These are phyloP conservation scores for Chytriomyces sp. DNA, from an alignment of 192 early-diverging fungal genomes.

Conservation along the genomic window DNA sequence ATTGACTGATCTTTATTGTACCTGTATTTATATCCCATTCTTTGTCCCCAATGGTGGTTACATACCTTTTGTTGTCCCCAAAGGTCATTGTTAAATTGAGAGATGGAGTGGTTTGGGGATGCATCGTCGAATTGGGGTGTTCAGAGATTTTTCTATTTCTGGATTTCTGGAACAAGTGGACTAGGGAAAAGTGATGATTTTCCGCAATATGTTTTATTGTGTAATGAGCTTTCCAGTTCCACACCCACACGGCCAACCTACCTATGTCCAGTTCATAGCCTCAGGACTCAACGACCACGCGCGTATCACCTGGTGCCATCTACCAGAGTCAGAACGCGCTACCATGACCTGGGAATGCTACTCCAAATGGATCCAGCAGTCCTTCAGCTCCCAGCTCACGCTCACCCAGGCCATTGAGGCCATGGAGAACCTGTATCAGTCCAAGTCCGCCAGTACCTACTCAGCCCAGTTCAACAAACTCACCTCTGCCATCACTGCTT, in stretches of 20 bases:
- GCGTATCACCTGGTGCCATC: not conserved
- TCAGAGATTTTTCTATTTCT: too few relatives aligned
- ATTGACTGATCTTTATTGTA: too few relatives aligned
- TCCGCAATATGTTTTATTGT: too few relatives aligned
- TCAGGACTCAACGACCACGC: not conserved
- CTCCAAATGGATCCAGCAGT: not conserved
- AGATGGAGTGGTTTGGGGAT: too few relatives aligned
- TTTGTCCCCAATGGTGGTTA: too few relatives aligned
- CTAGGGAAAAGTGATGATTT: not conserved
- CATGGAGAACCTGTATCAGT: not conserved
- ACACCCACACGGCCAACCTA: too few relatives aligned
- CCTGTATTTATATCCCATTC: too few relatives aligned
- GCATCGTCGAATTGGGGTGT: too few relatives aligned
- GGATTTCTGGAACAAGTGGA: too few relatives aligned
- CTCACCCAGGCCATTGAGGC: not conserved
- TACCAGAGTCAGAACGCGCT: not conserved
- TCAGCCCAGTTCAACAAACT: not conserved
- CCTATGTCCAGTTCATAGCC: not conserved
- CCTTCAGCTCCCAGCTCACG: not conserved
- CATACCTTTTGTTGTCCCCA: too few relatives aligned
- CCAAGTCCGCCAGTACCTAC: not conserved
- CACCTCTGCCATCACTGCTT: not conserved
- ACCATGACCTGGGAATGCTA: not conserved
- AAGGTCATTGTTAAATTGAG: too few relatives aligned
- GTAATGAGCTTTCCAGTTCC: too few relatives aligned